Evolutionary conservation across 208 protist species (phyloP), one percentile per base, ranked within the genome.

Genomic region (Trypanosoma caninum): DNA sequence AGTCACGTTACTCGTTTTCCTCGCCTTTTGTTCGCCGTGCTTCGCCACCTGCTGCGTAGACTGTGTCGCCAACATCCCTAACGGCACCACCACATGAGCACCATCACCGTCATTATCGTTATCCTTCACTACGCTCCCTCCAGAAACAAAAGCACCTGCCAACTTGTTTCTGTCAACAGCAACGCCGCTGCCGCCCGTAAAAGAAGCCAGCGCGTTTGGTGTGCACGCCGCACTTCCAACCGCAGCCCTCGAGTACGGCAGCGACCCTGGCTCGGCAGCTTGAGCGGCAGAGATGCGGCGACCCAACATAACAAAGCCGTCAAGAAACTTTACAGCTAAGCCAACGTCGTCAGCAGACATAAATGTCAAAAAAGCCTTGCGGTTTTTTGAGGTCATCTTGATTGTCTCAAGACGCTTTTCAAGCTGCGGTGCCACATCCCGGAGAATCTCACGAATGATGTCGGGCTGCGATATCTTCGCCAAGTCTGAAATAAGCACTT

Each of bases 331-430:
- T 28, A 95, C 76, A 16, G 86, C 85, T 7, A 81, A 44, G 25
- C 57, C 75, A 20, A 92, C 89, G 33, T 95, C 85, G 2, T 70
- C 78, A 53, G 80, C 66, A 51, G 76, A 59, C 58, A 60, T 55
- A 66, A 95, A 91, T 27, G 89, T 95, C 53, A 95, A 60, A 63
- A 95, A 95, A 9, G 89, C 89, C 65, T 95, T 95, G 41, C 89
- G 85, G 65, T 93, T 93, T 37, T 78, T 77, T 18, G 83, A 87
- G n/a, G 86, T 91, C 84, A 95, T 93, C 72, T 97, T 97, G 52
- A 97, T 84, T 7, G 78, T 72, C 57, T 94, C 82, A 16, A 97
- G 56, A 53, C 80, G 89, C 69, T 81, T 78, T 66, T 93, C 84
- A 52, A 95, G 73, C 72, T 93, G 80, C 45, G 88, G 91, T 7